A percentile compares a stretch with the other conserved stretches of the same genome.
Evolutionary conservation across 768 basidiomycete genomes (phyloP).

Genomic region (Xerocomus spinulosus): DNA sequence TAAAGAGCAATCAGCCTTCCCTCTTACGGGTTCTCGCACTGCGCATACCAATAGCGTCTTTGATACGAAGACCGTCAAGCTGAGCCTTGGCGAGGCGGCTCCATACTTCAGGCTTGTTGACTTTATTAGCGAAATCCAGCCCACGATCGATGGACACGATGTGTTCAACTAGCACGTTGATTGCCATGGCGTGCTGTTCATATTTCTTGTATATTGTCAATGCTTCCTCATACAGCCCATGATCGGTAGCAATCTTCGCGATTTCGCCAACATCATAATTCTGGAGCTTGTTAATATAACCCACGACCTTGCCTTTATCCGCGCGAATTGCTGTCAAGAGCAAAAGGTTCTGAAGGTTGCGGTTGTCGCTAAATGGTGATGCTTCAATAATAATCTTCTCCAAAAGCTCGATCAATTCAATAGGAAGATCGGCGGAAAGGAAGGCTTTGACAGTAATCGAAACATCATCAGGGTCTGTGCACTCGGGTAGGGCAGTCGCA

Average conservation of each 20-base stretch:
- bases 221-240: constrained; percentile 93
- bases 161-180: constrained; percentile 97
- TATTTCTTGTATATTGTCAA: constrained; percentile 98
- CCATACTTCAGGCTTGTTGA: constrained; percentile 97
- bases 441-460: constrained; percentile 98
- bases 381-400: constrained; percentile 99
- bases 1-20: constrained; percentile 24
- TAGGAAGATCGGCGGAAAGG: constrained; percentile 92
- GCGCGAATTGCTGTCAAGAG: constrained; percentile 94
- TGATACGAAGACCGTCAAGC: constrained; percentile 95
- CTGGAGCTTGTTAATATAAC: constrained; percentile 95
- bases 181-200: constrained; percentile 91
- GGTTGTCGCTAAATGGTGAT: constrained; percentile 97
- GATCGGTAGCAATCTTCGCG: constrained; percentile 93
- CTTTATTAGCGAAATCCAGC: constrained; percentile 91
- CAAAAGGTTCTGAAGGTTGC: constrained; percentile 91
- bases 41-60: constrained; percentile 86
- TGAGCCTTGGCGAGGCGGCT: constrained; percentile 97
- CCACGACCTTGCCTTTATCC: constrained; percentile 97
- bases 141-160: constrained; percentile 97
- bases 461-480: constrained; percentile 97
- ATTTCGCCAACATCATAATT: constrained; percentile 95
- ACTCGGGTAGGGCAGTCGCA: constrained; percentile 93
- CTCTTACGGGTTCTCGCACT: background rate
- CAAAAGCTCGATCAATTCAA: constrained; percentile 92